Conservation (phyloP, 1,284 basidiomycete genomes). For the Sanghuangporus weigelae region DNA sequence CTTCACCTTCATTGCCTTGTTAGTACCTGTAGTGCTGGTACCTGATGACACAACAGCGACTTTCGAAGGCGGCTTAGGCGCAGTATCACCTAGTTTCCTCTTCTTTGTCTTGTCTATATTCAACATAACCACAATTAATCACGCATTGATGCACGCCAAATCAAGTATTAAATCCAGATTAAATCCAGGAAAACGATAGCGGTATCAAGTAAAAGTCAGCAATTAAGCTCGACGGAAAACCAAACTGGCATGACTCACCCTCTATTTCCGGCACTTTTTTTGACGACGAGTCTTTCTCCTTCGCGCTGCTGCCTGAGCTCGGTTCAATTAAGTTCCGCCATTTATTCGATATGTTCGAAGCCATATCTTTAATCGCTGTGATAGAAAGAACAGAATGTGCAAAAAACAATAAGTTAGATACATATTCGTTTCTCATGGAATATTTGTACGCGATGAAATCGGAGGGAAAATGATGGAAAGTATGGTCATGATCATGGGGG, state of each 20-base stretch:
- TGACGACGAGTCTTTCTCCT: not conserved
- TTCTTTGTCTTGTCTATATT: constrained; percentile 63
- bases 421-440: constrained; percentile 44
- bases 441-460: constrained; percentile 9
- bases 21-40: constrained; percentile 20
- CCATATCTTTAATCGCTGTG: constrained; percentile 82
- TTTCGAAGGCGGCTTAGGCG: constrained; percentile 56
- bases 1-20: constrained; percentile 27
- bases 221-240: constrained; percentile 14
- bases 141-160: not conserved
- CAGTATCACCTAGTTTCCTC: constrained; percentile 53
- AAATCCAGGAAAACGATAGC: constrained; percentile 2
- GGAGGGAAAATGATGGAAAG: not conserved
- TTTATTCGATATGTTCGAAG: constrained; percentile 74
- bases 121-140: not conserved
- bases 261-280: constrained; percentile 46
- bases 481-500: constrained; percentile 5
- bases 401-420: constrained; percentile 56
- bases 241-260: constrained; percentile 64
- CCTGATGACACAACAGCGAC: constrained; percentile 47
- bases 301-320: constrained; percentile 25
- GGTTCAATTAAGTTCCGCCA: constrained; percentile 59
- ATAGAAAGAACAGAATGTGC: constrained; percentile 33
- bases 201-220: constrained; percentile 8
- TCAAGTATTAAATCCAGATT: not conserved